These are phyloP conservation scores for Hypoxylon sp. DNA, from an alignment of 2,329 filamentous ascomycete species.

Conservation along the genomic window DNA sequence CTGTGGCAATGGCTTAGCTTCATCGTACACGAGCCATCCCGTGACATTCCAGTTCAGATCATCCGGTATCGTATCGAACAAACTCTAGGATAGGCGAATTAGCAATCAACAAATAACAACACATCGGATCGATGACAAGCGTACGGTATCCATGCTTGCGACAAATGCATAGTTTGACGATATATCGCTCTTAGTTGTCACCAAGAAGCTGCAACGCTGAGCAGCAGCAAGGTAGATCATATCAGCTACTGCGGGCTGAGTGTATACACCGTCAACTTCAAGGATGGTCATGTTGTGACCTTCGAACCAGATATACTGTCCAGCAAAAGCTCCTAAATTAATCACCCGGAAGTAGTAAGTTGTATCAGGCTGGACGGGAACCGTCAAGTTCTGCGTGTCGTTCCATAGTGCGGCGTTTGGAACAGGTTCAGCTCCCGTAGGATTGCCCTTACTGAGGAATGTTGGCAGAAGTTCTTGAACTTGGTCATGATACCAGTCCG, in stretches of 20 bases:
- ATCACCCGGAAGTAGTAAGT: slow-evolving; percentile 81
- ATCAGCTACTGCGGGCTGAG: slow-evolving; percentile 68
- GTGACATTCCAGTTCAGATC: slow-evolving; percentile 77
- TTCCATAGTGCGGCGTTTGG: slow-evolving; percentile 79
- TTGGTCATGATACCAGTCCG: slow-evolving; percentile 78
- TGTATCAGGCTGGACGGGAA: slow-evolving; percentile 73
- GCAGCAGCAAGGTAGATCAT: slow-evolving; percentile 76
- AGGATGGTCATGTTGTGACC: slow-evolving; percentile 76
- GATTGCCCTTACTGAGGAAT: slow-evolving; percentile 68
- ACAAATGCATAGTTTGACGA: slow-evolving; percentile 75
- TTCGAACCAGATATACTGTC: slow-evolving; percentile 76
- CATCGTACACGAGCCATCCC: slow-evolving; percentile 73
- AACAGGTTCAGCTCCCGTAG: slow-evolving; percentile 72
- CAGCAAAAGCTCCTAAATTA: slow-evolving; percentile 79
- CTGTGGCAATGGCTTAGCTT: slow-evolving; percentile 59
- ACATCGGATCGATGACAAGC: slow-evolving; percentile 42
- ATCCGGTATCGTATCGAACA: slow-evolving; percentile 77
- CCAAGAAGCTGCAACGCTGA: slow-evolving; percentile 73
- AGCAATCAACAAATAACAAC: not conserved
- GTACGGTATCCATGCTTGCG: slow-evolving; percentile 76
- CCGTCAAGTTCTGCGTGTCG: slow-evolving; percentile 71
- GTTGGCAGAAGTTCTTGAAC: slow-evolving; percentile 61
- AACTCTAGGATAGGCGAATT: slow-evolving; percentile 57
- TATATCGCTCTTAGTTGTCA: slow-evolving; percentile 74
- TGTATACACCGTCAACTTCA: slow-evolving; percentile 80